phyloP scores from a whole-genome alignment of 1,284 basidiomycete species.

The Cryptococcus amylolentus region DNA sequence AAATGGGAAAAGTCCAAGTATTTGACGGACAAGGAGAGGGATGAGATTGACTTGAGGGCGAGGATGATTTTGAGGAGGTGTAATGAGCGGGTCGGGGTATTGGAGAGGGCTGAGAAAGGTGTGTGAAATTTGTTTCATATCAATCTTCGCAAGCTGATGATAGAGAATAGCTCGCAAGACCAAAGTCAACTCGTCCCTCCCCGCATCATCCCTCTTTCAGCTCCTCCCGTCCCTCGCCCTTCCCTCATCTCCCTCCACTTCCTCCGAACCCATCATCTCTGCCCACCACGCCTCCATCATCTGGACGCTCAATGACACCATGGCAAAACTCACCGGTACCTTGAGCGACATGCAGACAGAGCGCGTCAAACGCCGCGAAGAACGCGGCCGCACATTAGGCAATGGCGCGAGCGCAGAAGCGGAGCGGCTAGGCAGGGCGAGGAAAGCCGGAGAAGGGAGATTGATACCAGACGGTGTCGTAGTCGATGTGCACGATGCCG shows the following conservation, averaged over 20 bases:
- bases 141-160: neutral
- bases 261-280: slow-evolving; percentile 43
- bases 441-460: neutral
- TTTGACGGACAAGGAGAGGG: slow-evolving; percentile 55
- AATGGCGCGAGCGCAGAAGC: slow-evolving; percentile 36
- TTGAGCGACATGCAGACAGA: slow-evolving; percentile 55
- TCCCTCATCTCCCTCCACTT: slow-evolving; percentile 10
- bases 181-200: slow-evolving; percentile 13
- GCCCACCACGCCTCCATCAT: slow-evolving; percentile 54
- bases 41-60: slow-evolving; percentile 57
- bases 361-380: slow-evolving; percentile 46
- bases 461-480: slow-evolving; percentile 14
- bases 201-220: slow-evolving; percentile 26
- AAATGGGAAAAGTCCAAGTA: neutral
- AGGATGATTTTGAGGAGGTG: slow-evolving; percentile 55
- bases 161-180: slow-evolving; percentile 16
- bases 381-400: slow-evolving; percentile 41
- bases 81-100: slow-evolving; percentile 52
- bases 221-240: slow-evolving; percentile 44
- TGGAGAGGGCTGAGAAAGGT: slow-evolving; percentile 55
- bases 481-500: slow-evolving; percentile 12
- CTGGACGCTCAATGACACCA: slow-evolving; percentile 52
- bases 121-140: slow-evolving; percentile 19
- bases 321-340: slow-evolving; percentile 50
- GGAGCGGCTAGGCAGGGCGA: slow-evolving; percentile 8